A percentile compares a stretch with the other conserved stretches of the same genome.
phyloP scores from a whole-genome alignment of 169 alveolate species.

The Nephromyces sp. region DNA sequence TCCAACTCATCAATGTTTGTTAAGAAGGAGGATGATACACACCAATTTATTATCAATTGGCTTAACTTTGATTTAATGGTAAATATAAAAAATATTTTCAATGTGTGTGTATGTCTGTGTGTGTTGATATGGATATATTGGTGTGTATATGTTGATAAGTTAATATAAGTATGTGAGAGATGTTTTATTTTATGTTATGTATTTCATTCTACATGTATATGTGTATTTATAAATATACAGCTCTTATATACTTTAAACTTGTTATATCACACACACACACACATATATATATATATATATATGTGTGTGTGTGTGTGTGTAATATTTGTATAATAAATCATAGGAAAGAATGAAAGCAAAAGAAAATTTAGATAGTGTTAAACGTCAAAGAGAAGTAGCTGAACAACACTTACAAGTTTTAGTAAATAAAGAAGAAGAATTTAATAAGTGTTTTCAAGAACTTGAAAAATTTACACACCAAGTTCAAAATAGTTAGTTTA shows the following conservation, averaged over 20 bases:
- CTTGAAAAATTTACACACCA: too few species aligned
- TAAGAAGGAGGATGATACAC: background rate
- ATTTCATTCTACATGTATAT: background rate
- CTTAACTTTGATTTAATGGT: background rate
- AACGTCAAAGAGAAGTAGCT: background rate
- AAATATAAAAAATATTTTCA: background rate
- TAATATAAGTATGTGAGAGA: background rate
- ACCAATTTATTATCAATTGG: background rate
- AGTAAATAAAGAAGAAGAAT: too few species aligned
- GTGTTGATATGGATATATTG: background rate
- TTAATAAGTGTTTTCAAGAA: too few species aligned
- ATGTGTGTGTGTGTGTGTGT: background rate
- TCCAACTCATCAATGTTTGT: background rate
- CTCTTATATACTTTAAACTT: background rate
- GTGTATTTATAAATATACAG: background rate
- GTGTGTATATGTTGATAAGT: background rate
- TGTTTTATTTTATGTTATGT: background rate
- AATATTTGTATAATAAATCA: background rate
- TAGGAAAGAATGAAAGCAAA: background rate
- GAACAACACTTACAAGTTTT: too few species aligned
- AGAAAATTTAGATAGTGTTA: background rate
- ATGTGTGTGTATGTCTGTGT: background rate
- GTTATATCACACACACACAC: background rate
- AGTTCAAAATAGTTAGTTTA: too few species aligned
- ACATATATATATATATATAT: background rate